Conservation (phyloP, 2,329 filamentous ascomycete species). For the Botrytis hyacinthi region DNA sequence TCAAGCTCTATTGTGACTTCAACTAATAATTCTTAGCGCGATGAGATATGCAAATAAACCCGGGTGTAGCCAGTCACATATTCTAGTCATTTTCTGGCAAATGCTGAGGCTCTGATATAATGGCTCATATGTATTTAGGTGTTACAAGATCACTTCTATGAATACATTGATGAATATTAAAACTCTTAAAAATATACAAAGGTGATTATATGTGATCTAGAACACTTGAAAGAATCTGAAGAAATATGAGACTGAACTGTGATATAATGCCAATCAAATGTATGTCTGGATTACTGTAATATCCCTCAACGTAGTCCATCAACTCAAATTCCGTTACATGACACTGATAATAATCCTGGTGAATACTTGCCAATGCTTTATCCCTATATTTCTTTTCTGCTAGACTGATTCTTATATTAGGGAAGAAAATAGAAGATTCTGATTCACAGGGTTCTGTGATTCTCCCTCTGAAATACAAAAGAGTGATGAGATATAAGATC, state of each 20-base stretch:
- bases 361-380: no score
- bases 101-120: not conserved
- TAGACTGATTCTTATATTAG: not conserved
- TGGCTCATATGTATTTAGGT: not conserved
- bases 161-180: not conserved
- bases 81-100: not conserved
- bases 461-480: not conserved
- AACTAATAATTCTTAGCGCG: not conserved
- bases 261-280: no score
- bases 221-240: not conserved
- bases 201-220: not conserved
- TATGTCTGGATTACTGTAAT: no score
- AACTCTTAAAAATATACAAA: not conserved
- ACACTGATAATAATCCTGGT: no score
- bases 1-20: not conserved
- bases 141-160: not conserved
- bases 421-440: fast-evolving
- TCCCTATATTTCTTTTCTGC: no score
- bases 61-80: not conserved
- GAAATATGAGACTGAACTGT: no score
- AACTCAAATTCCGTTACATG: no score
- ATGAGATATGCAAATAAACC: not conserved
- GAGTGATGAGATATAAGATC: fast-evolving
- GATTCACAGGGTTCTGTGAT: fast-evolving
- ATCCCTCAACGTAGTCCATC: no score